These are phyloP conservation scores for Tubosaeta sp. DNA, from an alignment of 768 basidiomycete species.

Conservation along the genomic window DNA sequence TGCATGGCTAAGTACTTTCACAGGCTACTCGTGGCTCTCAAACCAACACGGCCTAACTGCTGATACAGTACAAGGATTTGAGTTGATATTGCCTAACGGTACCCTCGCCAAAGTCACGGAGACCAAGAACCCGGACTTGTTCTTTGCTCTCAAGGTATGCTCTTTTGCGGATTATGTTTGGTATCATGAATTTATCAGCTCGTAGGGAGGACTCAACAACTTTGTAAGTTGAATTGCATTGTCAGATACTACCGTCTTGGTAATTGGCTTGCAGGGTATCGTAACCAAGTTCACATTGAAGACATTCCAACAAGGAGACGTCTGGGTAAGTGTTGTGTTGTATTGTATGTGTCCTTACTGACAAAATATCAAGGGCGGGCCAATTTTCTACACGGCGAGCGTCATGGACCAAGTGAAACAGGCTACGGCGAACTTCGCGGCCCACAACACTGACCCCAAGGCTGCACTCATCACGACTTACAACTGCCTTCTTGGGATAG, in stretches of 20 bases:
- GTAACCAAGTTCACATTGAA: slow-evolving; percentile 44
- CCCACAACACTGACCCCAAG: slow-evolving; percentile 18
- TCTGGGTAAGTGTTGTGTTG: slow-evolving; percentile 48
- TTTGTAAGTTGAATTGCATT: too few species aligned
- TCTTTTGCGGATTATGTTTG: background rate
- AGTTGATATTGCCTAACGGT: slow-evolving; percentile 49
- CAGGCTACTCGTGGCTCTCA: slow-evolving; percentile 41
- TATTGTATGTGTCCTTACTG: background rate
- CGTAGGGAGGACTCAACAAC: slow-evolving; percentile 35
- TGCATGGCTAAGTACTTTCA: background rate
- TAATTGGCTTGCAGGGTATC: too few species aligned
- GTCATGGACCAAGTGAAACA: slow-evolving; percentile 10
- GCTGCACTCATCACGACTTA: slow-evolving; percentile 40
- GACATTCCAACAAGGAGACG: slow-evolving; percentile 48
- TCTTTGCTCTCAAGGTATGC: slow-evolving; percentile 40
- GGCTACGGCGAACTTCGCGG: slow-evolving; percentile 21
- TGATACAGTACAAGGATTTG: slow-evolving; percentile 51
- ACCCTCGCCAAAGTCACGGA: slow-evolving; percentile 33
- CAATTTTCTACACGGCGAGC: slow-evolving; percentile 28
- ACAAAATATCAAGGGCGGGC: slow-evolving; percentile 42
- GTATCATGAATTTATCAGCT: background rate
- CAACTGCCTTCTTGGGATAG: slow-evolving; percentile 22
- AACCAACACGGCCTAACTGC: slow-evolving; percentile 57
- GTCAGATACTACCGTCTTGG: too few species aligned
- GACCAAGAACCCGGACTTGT: slow-evolving; percentile 34